These are phyloP conservation scores for Coemansia sp. DNA, from an alignment of 192 early-diverging fungal genomes.

Conservation along the genomic window DNA sequence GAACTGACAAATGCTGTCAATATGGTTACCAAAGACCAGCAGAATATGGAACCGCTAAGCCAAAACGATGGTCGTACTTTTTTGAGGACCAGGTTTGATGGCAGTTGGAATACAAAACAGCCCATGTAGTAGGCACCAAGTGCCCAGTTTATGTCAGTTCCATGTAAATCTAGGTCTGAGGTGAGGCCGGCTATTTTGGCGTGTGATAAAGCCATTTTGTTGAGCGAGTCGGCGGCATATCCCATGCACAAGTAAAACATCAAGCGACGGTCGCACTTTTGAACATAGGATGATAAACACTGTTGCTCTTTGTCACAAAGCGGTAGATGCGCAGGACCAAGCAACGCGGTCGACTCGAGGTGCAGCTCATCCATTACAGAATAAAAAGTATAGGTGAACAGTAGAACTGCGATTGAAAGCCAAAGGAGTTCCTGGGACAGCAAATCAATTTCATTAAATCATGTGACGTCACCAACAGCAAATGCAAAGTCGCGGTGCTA, in stretches of 20 bases:
- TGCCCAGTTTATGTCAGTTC: conserved; percentile 35
- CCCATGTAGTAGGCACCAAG: conserved; percentile 48
- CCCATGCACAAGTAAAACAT: conserved; percentile 42
- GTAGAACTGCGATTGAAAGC: neutral
- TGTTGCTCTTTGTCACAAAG: conserved; percentile 25
- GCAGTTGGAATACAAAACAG: conserved; percentile 47
- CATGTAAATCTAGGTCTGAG: conserved; percentile 27
- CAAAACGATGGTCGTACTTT: conserved; percentile 29
- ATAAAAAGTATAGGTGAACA: neutral
- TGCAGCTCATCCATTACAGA: neutral
- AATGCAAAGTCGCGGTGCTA: neutral
- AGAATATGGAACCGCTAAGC: conserved; percentile 37
- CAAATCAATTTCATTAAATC: neutral
- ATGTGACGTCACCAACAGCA: neutral
- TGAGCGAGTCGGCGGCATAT: conserved; percentile 43
- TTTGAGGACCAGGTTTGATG: conserved; percentile 48
- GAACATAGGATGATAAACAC: conserved; percentile 24
- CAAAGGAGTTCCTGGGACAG: neutral
- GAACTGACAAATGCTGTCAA: conserved; percentile 20
- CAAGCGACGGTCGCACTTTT: conserved; percentile 47
- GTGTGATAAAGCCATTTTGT: conserved; percentile 50
- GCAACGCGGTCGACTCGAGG: neutral
- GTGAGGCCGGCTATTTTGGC: conserved; percentile 45
- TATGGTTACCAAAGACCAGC: conserved; percentile 39
- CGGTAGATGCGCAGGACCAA: neutral